Evolutionary conservation across 108 stramenopile genomes (phyloP), one percentile per base, ranked within the genome.

Genomic region (Fragilaria crotonensis): DNA sequence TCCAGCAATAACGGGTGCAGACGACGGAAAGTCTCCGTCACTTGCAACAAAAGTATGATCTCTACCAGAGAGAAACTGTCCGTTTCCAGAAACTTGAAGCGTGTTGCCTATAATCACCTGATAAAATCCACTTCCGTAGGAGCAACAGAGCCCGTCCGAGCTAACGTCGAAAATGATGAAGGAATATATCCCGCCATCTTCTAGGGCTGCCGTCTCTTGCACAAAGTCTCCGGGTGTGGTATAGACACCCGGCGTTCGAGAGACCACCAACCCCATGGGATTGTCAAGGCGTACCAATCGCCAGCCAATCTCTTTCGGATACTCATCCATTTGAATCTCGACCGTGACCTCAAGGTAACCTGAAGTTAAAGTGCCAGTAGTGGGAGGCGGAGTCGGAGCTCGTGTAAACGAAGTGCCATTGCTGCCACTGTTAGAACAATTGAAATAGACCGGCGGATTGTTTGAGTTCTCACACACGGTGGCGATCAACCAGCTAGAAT

Each of bases 401-500:
- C 7, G 14, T 7, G 36, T 14, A 14, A 11, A 7, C 11, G 7
- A 7, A 14, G 11, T 41, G 14, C 36, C 36, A 41, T 41, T 41
- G 11, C 7, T 7, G 14, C 11, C 14, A 11, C 14, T 14, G 36
- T 41, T 41, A 7, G 7, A 11, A 41, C 36, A 41, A 11, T 41
- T 7, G 36, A 41, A 63, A 59, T 67, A 64, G 25, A 25, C 58
- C 0, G 80, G 76, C 45, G 76, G 70, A 31, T 59, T 11, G 11
- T 14, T 22, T 2, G 72, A 73, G 5, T 45, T 3, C 2, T 56
- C 1, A 57, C 86, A 87, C 21, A 80, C 76, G 7, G 57, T 54
- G 1, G 47, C 23, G 22, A 50, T 23, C n/a, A 87, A 81, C 86
- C 86, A 87, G 46, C 68, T 55, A 33, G 63, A 64, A 0, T 30